Evolutionary conservation across 2,329 filamentous ascomycete species (phyloP), one percentile per base, ranked within the genome.

Genomic region (Aspergillus fischeri): DNA sequence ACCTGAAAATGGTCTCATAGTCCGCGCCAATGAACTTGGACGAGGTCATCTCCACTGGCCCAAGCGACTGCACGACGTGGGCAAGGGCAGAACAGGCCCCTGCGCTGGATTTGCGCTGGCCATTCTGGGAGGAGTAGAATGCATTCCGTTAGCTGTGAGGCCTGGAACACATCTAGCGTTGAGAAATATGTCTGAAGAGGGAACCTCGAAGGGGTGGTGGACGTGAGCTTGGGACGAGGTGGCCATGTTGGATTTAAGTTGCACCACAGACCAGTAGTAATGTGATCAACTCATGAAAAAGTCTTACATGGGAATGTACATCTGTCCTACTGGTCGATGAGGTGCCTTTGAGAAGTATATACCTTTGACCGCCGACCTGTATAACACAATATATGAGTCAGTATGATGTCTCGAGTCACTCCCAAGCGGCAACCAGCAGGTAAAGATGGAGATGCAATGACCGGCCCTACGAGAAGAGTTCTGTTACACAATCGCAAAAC

Each of bases 161-260:
- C 52, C 52, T 8, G 58, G 58, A 9, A 58, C 53, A 7, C 51
- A 47, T 1, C 58, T 21, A 3, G 51, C 11, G 5, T 54, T 47
- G 17, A 53, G 35, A 25, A 57, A 41, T 2, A 58, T 52, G n/a
- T 44, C 51, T 6, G 53, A 9, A 4, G 54, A 54, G 6, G 55
- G 55, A 3, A 53, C 42, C 5, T 57, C 59, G 49, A 61, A 63
- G 11, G 59, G 52, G 24, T 56, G 55, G 17, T 60, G 59, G 24
- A 61, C 55, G 24, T 60, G 56, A 9, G 55, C 32, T 55, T 63
- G 59, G 52, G 59, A 63, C 1, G 60, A 64, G 17, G 62, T 63
- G 4, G 57, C 59, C 57, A 63, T 64, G 10, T 49, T 53, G 21
- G n/a, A 35, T 8, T 14, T 35, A 1, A 14, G 11, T 5, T 35